A percentile compares a stretch with the other conserved stretches of the same genome.
phyloP scores from a whole-genome alignment of 352 stramenopile species.

The Phytophthora capsici region DNA sequence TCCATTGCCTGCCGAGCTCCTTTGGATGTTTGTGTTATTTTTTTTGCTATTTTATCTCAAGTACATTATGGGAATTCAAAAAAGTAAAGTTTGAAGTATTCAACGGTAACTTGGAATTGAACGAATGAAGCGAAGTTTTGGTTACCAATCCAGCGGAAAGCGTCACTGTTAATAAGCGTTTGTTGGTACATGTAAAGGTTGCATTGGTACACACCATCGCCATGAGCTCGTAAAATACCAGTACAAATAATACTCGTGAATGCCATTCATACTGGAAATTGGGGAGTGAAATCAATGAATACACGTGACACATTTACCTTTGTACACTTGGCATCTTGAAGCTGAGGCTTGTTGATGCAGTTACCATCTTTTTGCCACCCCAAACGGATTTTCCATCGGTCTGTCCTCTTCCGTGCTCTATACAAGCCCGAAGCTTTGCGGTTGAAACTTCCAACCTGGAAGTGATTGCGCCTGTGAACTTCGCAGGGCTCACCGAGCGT shows the following conservation, averaged over 20 bases:
- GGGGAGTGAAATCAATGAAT: too few species aligned
- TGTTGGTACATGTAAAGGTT: too few species aligned
- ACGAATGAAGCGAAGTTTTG: neutral
- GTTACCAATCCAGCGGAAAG: too few species aligned
- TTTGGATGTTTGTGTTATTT: constrained; percentile 22
- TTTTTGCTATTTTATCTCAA: constrained; percentile 40
- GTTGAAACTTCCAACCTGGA: neutral
- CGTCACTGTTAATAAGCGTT: too few species aligned
- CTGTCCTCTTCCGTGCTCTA: constrained; percentile 33
- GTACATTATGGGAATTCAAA: constrained; percentile 33
- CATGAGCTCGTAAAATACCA: too few species aligned
- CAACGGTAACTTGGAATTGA: neutral
- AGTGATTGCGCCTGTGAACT: constrained; percentile 30
- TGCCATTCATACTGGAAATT: too few species aligned
- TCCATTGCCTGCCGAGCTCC: neutral
- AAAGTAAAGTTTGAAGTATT: constrained; percentile 17
- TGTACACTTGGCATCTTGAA: too few species aligned
- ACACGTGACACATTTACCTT: too few species aligned
- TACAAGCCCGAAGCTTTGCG: constrained; percentile 20
- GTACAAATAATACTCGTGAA: too few species aligned
- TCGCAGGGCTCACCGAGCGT: constrained; percentile 8
- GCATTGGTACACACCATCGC: too few species aligned
- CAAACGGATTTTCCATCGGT: constrained; percentile 28
- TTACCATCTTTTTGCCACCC: neutral
- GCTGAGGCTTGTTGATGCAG: neutral